Percentiles rank a stretch among this genome's conserved stretches.
These are phyloP conservation scores for Yamadazyma atmosphaerica DNA, from an alignment of 1,139 yeast genomes.

Conservation along the genomic window DNA sequence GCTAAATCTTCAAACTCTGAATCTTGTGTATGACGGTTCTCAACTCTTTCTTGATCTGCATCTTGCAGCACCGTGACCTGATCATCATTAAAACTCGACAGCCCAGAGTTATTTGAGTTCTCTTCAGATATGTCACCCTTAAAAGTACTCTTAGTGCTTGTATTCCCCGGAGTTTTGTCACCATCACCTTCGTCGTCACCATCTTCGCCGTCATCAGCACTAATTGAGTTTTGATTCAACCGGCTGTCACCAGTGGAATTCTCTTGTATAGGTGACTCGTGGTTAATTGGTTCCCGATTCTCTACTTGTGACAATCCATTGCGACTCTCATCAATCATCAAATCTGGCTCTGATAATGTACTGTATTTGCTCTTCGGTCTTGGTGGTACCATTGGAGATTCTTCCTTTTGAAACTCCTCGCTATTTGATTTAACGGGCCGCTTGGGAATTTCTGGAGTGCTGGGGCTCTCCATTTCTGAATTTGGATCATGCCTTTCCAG, in stretches of 20 bases:
- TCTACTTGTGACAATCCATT: neutral
- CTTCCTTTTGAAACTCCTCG: neutral
- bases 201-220: slow-evolving; percentile 2
- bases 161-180: slow-evolving; percentile 38
- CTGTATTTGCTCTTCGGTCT: slow-evolving; percentile 10
- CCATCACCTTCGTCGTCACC: slow-evolving; percentile 26
- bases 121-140: slow-evolving; percentile 27
- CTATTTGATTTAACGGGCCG: slow-evolving; percentile 17
- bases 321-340: neutral
- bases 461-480: neutral
- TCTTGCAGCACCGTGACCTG: slow-evolving; percentile 36
- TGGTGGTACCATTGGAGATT: slow-evolving; percentile 13
- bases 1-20: too few species aligned
- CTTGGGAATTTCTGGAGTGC: slow-evolving; percentile 18
- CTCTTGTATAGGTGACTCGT: too few species aligned
- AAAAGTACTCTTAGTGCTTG: slow-evolving; percentile 30
- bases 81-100: slow-evolving; percentile 34
- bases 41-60: slow-evolving; percentile 5
- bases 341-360: slow-evolving; percentile 6
- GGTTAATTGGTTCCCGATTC: neutral
- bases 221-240: too few species aligned
- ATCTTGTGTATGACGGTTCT: neutral
- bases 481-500: neutral
- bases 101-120: slow-evolving; percentile 15
- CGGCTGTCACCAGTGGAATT: too few species aligned